phyloP scores from a whole-genome alignment of 495 filamentous ascomycete species.

The Aspergillus bridgeri region DNA sequence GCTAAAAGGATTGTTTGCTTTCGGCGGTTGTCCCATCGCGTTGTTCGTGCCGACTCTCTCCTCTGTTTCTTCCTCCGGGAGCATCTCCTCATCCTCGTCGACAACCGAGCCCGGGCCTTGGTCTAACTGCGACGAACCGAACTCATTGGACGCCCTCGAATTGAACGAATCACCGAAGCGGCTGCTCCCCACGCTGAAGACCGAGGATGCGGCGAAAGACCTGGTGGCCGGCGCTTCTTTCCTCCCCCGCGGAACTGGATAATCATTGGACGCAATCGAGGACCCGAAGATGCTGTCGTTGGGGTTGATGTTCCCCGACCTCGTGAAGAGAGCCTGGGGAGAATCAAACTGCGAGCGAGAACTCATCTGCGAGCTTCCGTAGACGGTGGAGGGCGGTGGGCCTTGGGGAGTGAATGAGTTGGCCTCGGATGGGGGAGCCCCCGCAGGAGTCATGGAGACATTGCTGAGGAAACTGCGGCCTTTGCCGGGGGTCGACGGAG shows the following conservation, averaged over 20 bases:
- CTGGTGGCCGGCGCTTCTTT: slow-evolving; percentile 20
- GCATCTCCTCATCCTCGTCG: slow-evolving; percentile 29
- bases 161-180: slow-evolving; percentile 36
- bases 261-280: slow-evolving; percentile 39
- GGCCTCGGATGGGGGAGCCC: slow-evolving; percentile 64
- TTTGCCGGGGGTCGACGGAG: slow-evolving; percentile 43
- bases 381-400: slow-evolving; percentile 58
- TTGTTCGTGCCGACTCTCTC: slow-evolving; percentile 29
- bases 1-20: slow-evolving; percentile 20
- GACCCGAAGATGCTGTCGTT: slow-evolving; percentile 43
- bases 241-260: slow-evolving; percentile 31
- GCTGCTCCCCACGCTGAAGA: slow-evolving; percentile 38
- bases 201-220: slow-evolving; percentile 29
- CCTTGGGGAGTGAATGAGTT: slow-evolving; percentile 73
- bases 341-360: slow-evolving; percentile 36
- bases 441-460: slow-evolving; percentile 75
- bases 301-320: slow-evolving; percentile 40
- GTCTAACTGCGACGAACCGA: slow-evolving; percentile 31
- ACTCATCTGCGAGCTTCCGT: slow-evolving; percentile 63
- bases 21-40: slow-evolving; percentile 20
- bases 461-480: slow-evolving; percentile 42
- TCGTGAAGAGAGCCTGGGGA: slow-evolving; percentile 34
- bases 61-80: slow-evolving; percentile 38
- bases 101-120: slow-evolving; percentile 35
- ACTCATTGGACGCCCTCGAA: slow-evolving; percentile 30